Conservation (phyloP, 768 basidiomycete genomes). For the Tremella fuciformis region DNA sequence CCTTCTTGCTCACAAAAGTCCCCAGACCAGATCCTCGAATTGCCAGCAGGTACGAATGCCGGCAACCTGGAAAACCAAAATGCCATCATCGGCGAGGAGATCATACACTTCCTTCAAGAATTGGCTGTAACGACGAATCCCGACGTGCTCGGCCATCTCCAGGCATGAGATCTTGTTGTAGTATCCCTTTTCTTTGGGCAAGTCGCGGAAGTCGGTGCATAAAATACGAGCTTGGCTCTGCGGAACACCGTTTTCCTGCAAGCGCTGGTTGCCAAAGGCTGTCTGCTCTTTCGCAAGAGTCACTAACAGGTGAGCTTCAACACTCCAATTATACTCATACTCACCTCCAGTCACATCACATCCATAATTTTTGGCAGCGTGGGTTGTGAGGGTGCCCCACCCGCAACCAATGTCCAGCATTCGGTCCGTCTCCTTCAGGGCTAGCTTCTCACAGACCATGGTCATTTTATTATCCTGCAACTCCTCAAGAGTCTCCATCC, state of each 20-base stretch:
- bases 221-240: conserved; percentile 79
- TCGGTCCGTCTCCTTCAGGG: conserved; percentile 79
- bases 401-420: conserved; percentile 60
- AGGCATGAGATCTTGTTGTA: conserved; percentile 93
- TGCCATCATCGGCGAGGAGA: conserved; percentile 87
- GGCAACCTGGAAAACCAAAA: conserved; percentile 95
- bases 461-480: conserved; percentile 98
- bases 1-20: conserved; percentile 41
- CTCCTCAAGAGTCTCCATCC: conserved; percentile 79
- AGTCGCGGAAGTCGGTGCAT: conserved; percentile 89
- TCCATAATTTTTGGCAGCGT: conserved; percentile 95
- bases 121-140: conserved; percentile 81
- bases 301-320: conserved; percentile 52
- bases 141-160: conserved; percentile 99
- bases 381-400: conserved; percentile 93
- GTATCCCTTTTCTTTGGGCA: conserved; percentile 67
- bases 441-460: conserved; percentile 89
- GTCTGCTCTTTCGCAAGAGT: conserved; percentile 89
- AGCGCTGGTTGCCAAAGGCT: conserved; percentile 84
- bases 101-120: conserved; percentile 92
- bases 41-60: conserved; percentile 96
- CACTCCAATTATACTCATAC: conserved; percentile 8
- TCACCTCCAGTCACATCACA: conserved; percentile 82
- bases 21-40: conserved; percentile 96
- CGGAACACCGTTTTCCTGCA: conserved; percentile 71